Evolutionary conservation across 805 yeast genomes (phyloP).

Genomic region (Starmerella etchellsii): DNA sequence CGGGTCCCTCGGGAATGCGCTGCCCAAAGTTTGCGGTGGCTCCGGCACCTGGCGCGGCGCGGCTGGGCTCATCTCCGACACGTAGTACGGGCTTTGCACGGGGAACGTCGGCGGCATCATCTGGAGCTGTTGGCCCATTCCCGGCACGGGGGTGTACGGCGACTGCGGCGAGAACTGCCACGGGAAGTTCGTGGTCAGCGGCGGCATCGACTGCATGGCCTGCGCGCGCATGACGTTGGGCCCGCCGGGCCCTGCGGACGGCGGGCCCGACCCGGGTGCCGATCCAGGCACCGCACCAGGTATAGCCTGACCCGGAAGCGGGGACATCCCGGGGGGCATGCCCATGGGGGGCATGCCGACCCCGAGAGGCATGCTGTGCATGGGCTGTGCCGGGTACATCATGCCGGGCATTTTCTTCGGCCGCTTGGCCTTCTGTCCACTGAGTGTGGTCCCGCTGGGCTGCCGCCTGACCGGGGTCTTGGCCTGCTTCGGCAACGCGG

Average conservation of each 20-base stretch:
- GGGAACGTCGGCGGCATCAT: conserved; percentile 3
- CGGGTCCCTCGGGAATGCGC: neutral
- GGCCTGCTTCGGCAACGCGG: conserved; percentile 38
- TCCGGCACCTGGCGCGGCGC: neutral
- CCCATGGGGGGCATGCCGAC: neutral
- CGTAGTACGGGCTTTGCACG: neutral
- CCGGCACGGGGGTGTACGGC: conserved; percentile 1
- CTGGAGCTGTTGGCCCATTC: neutral
- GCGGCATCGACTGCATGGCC: conserved; percentile 17
- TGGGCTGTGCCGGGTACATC: neutral
- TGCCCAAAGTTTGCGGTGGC: neutral
- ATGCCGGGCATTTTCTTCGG: conserved; percentile 14
- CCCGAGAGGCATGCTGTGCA: neutral
- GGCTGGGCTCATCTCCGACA: neutral
- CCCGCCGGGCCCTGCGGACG: neutral
- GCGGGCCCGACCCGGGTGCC: neutral
- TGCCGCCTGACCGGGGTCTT: conserved; percentile 37
- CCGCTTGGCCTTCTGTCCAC: conserved; percentile 11
- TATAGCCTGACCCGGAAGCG: neutral
- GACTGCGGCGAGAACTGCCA: conserved; percentile 13
- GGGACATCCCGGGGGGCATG: neutral
- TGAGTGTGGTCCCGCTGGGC: conserved; percentile 7
- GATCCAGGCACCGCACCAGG: neutral
- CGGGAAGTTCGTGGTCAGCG: neutral
- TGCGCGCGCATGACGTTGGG: conserved; percentile 12